Evolutionary conservation across 1,284 basidiomycete genomes (phyloP), one percentile per base, ranked within the genome.

Genomic region (Cutaneotrichosporon cyanovorans): DNA sequence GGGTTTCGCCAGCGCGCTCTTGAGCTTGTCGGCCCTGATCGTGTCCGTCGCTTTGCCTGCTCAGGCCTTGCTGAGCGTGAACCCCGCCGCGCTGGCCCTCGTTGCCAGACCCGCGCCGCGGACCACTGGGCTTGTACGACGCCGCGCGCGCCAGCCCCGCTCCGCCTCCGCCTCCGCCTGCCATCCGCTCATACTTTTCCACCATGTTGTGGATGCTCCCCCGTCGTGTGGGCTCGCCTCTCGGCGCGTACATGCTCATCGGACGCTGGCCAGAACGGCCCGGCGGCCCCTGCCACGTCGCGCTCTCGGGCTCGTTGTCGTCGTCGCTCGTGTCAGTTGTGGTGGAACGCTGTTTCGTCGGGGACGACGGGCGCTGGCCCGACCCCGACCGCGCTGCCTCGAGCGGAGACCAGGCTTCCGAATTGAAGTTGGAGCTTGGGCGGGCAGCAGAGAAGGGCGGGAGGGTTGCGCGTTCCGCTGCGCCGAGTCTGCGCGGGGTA

Each of bases 191-290:
- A 55, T 63, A 67, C 32, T 55, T 57, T 12, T 62, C 58, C 5
- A 69, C 60, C 14, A 72, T 66, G 37, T 65, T 63, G 39, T 61
- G 66, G 45, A 72, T 66, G 16, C 65, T 66, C n/a, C 62, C 60
- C 42, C 65, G 64, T 8, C 66, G 58, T 3, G 33, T 35, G 43
- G n/a, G n/a, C n/a, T n/a, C n/a, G n/a, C n/a, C n/a, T n/a, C n/a
- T n/a, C n/a, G n/a, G n/a, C n/a, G n/a, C n/a, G n/a, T 33, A 42
- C 51, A 49, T 44, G 42, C 39, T 34, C 38, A 44, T 39, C 23
- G 42, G 48, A 14, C 47, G 40, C 11, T 28, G 25, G 8, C 30
- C 35, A 21, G 3, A 8, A 28, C 28, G 16, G 20, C 20, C 35
- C 30, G 16, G 28, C 25, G 20, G 33, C 21, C 34, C 28, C 18